Evolutionary conservation across 2,329 filamentous ascomycete species (phyloP).

Genomic region (Harringtonia aguacate): DNA sequence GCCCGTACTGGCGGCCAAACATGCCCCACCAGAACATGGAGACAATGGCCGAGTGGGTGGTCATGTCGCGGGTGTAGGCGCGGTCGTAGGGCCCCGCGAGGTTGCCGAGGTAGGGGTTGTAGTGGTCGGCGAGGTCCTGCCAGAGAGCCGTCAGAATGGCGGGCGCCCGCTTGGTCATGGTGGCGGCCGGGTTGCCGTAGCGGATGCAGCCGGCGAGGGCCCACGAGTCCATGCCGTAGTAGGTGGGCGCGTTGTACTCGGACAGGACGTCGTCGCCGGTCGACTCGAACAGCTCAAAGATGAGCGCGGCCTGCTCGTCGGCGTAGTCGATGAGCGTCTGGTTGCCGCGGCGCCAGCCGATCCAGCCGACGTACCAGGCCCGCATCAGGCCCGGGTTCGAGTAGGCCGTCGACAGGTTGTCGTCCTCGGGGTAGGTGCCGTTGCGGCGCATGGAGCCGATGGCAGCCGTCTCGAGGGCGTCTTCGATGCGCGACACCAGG

Average conservation of each 20-base stretch:
- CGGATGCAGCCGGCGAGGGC: constrained; percentile 26
- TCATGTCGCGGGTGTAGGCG: constrained; percentile 27
- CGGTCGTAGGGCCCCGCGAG: constrained; percentile 12
- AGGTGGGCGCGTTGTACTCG: constrained; percentile 29
- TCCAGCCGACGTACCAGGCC: constrained; percentile 27
- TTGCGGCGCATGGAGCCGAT: constrained; percentile 29
- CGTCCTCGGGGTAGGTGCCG: constrained; percentile 24
- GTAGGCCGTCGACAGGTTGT: constrained; percentile 24
- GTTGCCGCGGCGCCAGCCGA: constrained; percentile 26
- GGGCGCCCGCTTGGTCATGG: constrained; percentile 18
- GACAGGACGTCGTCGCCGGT: constrained; percentile 21
- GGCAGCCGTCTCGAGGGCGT: constrained; percentile 23
- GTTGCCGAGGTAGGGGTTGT: background rate
- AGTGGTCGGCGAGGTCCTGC: constrained; percentile 16
- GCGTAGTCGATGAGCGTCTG: constrained; percentile 25
- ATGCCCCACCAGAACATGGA: constrained; percentile 31
- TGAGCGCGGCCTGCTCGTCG: constrained; percentile 19
- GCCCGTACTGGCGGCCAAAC: constrained; percentile 26
- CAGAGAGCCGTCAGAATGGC: constrained; percentile 21
- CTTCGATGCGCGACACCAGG: constrained; percentile 23
- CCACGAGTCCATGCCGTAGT: constrained; percentile 30
- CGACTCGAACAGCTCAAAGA: constrained; percentile 19
- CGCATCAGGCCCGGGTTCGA: constrained; percentile 31
- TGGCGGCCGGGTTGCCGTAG: constrained; percentile 20
- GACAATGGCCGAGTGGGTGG: constrained; percentile 27